Conservation (phyloP, 345 rosid genomes). For the Heritiera fomes region DNA sequence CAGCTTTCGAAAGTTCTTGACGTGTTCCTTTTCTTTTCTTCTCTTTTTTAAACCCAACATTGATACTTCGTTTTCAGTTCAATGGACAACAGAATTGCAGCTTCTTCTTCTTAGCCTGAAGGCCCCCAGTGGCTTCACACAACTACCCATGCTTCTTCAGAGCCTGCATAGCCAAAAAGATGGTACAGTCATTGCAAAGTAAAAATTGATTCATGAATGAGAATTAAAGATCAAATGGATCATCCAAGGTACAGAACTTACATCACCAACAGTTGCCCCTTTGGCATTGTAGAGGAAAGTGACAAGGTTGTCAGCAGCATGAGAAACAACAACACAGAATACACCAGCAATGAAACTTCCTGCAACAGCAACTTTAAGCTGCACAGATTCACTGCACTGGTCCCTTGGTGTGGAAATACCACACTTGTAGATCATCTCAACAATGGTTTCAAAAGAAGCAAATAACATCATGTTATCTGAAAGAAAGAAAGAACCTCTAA, state of each 20-base stretch:
- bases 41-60: background rate
- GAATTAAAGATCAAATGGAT: background rate
- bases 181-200: background rate
- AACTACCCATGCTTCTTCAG: conserved; percentile 82
- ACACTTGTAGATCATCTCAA: conserved; percentile 84
- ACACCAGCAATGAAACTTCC: conserved; percentile 94
- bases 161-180: conserved; percentile 50
- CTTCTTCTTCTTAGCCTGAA: conserved; percentile 1
- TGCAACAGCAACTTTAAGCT: conserved; percentile 88
- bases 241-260: conserved; percentile 36
- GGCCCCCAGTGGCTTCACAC: conserved; percentile 40
- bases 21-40: conserved; percentile 19
- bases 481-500: background rate
- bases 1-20: conserved; percentile 20
- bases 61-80: background rate
- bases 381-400: conserved; percentile 79
- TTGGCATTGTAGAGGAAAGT: conserved; percentile 97
- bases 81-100: background rate
- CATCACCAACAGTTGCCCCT: conserved; percentile 99
- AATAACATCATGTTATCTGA: conserved; percentile 99
- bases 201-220: background rate
- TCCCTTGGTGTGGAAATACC: conserved; percentile 85
- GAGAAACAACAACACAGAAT: conserved; percentile 83
- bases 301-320: conserved; percentile 95
- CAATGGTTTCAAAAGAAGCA: conserved; percentile 92